Percentiles rank a stretch among this genome's conserved stretches.
Evolutionary conservation across 2,329 filamentous ascomycete genomes (phyloP).

Genomic region (Cordyceps cicadae): DNA sequence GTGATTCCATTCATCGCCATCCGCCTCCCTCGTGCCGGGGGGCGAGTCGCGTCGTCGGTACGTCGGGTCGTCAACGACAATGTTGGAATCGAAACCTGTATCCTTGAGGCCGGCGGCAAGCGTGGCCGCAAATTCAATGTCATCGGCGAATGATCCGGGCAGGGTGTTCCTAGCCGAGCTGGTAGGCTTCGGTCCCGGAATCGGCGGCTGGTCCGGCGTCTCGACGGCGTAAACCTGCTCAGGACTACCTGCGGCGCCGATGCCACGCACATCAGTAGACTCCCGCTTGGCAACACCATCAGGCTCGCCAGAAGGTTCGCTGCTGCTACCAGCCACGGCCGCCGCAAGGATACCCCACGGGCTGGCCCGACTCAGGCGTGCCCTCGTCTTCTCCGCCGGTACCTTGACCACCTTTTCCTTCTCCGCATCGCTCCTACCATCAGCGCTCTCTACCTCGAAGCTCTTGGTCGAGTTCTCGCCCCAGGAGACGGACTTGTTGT

Average conservation of each 20-base stretch:
- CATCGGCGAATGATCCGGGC: conserved; percentile 58
- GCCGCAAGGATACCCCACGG: conserved; percentile 47
- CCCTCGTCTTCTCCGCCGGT: conserved; percentile 24
- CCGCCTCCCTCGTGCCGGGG: conserved; percentile 46
- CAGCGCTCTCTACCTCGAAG: conserved; percentile 53
- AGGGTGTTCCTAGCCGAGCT: conserved; percentile 42
- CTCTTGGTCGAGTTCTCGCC: conserved; percentile 57
- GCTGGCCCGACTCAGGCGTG: conserved; percentile 31
- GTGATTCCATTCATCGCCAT: conserved; percentile 35
- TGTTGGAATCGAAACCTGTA: conserved; percentile 62
- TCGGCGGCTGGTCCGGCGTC: conserved; percentile 36
- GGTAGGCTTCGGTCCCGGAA: conserved; percentile 49
- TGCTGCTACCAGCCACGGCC: conserved; percentile 36
- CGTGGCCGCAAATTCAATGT: conserved; percentile 61
- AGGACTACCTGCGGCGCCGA: conserved; percentile 14
- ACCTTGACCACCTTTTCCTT: conserved; percentile 19
- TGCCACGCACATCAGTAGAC: conserved; percentile 15
- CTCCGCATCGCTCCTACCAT: conserved; percentile 28
- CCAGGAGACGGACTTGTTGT: conserved; percentile 55
- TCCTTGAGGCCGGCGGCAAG: conserved; percentile 60
- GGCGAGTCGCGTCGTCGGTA: conserved; percentile 58
- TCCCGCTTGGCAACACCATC: conserved; percentile 17
- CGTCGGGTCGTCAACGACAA: conserved; percentile 57
- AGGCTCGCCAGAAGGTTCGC: conserved; percentile 28
- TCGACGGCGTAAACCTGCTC: conserved; percentile 28